Conservation (phyloP, 2,329 filamentous ascomycete species). For the Clonostachys chloroleuca region DNA sequence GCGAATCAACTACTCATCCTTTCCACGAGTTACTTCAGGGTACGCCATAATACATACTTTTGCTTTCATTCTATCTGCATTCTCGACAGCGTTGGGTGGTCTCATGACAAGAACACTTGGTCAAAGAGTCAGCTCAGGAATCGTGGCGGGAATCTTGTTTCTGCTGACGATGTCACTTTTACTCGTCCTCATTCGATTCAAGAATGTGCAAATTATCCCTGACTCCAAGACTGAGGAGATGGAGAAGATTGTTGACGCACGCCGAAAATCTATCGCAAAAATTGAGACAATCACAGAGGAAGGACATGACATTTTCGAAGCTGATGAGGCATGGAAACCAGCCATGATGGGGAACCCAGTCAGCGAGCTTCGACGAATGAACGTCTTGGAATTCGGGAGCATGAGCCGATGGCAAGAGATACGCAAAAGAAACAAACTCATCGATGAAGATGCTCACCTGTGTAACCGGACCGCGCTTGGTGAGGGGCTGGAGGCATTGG, state of each 20-base stretch:
- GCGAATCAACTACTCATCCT: slow-evolving; percentile 69
- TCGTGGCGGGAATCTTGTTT: slow-evolving; percentile 64
- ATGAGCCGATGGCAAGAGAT: slow-evolving; percentile 73
- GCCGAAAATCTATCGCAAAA: slow-evolving; percentile 32
- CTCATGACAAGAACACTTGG: slow-evolving; percentile 60
- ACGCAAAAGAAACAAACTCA: slow-evolving; percentile 51
- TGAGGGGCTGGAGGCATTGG: slow-evolving; percentile 27
- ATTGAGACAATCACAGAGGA: slow-evolving; percentile 21
- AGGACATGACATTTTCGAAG: slow-evolving; percentile 33
- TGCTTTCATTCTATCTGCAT: slow-evolving; percentile 65
- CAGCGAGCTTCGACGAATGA: slow-evolving; percentile 65
- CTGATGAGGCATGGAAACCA: slow-evolving; percentile 61
- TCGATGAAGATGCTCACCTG: slow-evolving; percentile 36
- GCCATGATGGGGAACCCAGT: slow-evolving; percentile 69
- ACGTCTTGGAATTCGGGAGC: slow-evolving; percentile 63
- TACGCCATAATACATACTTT: slow-evolving; percentile 67
- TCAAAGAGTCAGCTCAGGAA: slow-evolving; percentile 62
- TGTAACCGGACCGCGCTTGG: slow-evolving; percentile 24
- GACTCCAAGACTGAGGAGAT: slow-evolving; percentile 51
- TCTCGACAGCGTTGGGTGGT: slow-evolving; percentile 65
- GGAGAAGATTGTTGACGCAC: slow-evolving; percentile 43
- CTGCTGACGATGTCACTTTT: slow-evolving; percentile 60
- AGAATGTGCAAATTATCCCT: slow-evolving; percentile 64
- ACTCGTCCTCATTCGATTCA: slow-evolving; percentile 59
- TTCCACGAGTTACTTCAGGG: slow-evolving; percentile 68